Base-by-base conservation (phyloP, 2,329 filamentous ascomycete genomes). In the Pestalotiopsis fici region DNA sequence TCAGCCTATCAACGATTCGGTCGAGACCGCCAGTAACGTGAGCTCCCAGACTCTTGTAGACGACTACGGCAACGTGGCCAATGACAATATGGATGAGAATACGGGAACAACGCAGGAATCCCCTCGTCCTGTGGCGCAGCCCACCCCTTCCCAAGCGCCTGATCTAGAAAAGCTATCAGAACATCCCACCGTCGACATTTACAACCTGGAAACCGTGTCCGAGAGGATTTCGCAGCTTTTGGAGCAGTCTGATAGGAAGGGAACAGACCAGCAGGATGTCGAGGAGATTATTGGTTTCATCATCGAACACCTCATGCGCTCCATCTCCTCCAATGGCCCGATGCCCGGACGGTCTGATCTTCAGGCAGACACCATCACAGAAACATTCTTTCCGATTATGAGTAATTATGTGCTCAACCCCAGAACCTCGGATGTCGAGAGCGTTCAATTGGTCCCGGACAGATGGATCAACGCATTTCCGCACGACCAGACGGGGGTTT, bases 271-370 rank as follows among this genome's bases (percentile, higher is more conserved):
- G 76, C 95, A 99, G 80, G 96, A 99, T 79, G 95, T 98, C 4
- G 94, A 94, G 13, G 96, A 99, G 79, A 95, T 98, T 59, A 95
- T 98, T 82, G 94, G 94, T 67, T 96, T 95, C 74, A 93, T 97
- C 28, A 88, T 98, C 67, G 94, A 95, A 75, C 92, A 96, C 63
- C 84, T 98, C n/a, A 93, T 96, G 74, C 94, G 93, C 64, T 95
- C 95, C 2, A 95, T 98, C 75, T 90, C 87, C 67, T 88, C 93
- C 5, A 86, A 86, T n/a, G 87, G 86, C 3, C 82, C 87, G 39
- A 88, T 93, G 68, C 78, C 82, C 67, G 81, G 85, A 6, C 87
- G 78, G 35, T 83, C 90, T 57, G 92, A 91, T 3, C 91, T 97
- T 70, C 95, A 98, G 78, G 81, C 90, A 23, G 96, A 98, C 76